These are phyloP conservation scores for Macrolepiota albuminosa DNA, from an alignment of 768 basidiomycete genomes.

Conservation along the genomic window DNA sequence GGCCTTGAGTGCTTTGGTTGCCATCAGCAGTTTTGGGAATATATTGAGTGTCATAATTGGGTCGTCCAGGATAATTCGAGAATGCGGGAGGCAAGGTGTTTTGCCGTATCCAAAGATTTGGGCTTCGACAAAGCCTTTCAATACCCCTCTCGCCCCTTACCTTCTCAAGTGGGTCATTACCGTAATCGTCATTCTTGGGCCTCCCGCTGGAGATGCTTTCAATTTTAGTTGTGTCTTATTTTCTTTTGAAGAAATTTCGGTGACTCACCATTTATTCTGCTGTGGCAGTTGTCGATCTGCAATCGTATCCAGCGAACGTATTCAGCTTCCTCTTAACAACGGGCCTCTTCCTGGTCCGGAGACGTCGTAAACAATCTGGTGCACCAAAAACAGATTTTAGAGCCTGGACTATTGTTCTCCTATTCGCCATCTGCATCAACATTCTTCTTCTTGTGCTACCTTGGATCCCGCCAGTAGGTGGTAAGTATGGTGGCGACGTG, in stretches of 20 bases:
- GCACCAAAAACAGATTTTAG: constrained; percentile 29
- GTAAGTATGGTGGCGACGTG: constrained; percentile 35
- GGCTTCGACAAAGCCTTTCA: constrained; percentile 47
- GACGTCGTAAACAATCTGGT: constrained; percentile 24
- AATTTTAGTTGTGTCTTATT: constrained; percentile 30
- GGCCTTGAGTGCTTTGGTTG: constrained; percentile 33
- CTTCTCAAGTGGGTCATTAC: constrained; percentile 42
- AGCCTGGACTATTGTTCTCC: constrained; percentile 32
- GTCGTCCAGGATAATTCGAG: constrained; percentile 40
- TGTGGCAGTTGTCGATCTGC: constrained; percentile 29
- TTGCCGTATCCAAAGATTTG: constrained; percentile 47
- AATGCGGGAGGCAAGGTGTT: constrained; percentile 48
- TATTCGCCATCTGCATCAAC: constrained; percentile 32
- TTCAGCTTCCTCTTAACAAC: constrained; percentile 30
- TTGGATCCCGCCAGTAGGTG: constrained; percentile 35
- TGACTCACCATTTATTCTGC: background rate
- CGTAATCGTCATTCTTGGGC: constrained; percentile 44
- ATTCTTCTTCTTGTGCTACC: constrained; percentile 35
- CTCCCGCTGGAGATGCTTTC: constrained; percentile 39
- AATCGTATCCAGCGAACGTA: constrained; percentile 34
- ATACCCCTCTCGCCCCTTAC: constrained; percentile 43
- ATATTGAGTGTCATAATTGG: constrained; percentile 23
- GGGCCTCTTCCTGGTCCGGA: constrained; percentile 32
- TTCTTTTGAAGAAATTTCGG: background rate
- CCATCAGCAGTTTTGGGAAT: constrained; percentile 37